Conservation (phyloP, 208 protist species). For the Balamuthia mandrillaris region DNA sequence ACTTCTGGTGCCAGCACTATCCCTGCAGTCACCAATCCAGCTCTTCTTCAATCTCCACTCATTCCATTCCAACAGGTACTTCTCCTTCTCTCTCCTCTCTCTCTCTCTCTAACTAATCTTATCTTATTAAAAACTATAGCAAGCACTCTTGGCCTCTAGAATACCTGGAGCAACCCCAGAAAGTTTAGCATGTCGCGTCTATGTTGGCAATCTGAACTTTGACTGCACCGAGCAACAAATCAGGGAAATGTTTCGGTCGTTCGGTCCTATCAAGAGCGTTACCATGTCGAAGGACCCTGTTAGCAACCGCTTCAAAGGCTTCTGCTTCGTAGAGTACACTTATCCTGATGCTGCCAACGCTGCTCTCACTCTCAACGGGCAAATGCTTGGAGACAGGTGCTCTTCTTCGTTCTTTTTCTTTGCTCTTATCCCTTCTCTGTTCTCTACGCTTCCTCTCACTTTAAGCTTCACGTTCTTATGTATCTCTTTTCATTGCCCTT, state of each 20-base stretch:
- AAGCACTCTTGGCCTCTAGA: neutral
- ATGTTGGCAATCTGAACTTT: conserved; percentile 20
- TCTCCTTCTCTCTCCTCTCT: neutral
- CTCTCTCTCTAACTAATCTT: neutral
- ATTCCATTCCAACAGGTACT: neutral
- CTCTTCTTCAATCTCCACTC: neutral
- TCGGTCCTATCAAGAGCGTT: conserved; percentile 6
- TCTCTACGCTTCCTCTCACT: neutral
- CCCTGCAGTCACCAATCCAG: neutral
- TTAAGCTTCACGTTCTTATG: neutral
- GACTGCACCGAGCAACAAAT: conserved; percentile 2
- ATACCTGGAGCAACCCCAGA: neutral
- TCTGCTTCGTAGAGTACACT: conserved; percentile 21
- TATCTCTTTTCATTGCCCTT: neutral
- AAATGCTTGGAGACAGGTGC: conserved; percentile 24
- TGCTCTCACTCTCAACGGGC: conserved; percentile 15
- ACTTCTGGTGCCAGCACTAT: neutral
- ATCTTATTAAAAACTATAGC: neutral
- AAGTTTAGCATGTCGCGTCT: conserved; percentile 17
- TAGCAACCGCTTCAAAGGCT: neutral
- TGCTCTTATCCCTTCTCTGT: neutral
- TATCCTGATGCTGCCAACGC: neutral
- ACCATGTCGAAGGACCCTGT: conserved; percentile 22
- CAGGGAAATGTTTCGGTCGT: neutral
- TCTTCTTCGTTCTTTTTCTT: neutral